Evolutionary conservation across 106 monocot genomes (phyloP).

Genomic region (Cymbidium sinense): DNA sequence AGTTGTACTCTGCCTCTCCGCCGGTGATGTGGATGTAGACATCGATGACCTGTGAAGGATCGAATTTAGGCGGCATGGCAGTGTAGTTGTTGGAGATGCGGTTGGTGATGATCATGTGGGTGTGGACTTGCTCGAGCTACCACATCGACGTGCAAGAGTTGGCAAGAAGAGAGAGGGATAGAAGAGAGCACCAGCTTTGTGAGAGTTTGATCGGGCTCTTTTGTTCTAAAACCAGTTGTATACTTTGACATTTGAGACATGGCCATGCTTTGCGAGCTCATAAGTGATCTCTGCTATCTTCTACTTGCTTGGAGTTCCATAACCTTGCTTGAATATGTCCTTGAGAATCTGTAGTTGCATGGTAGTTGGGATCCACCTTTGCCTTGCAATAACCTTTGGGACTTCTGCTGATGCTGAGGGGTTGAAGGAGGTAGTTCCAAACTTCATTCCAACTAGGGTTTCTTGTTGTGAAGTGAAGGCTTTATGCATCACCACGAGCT

Average conservation of each 20-base stretch:
- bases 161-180: constrained; percentile 62
- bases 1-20: too few relatives aligned
- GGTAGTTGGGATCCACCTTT: constrained; percentile 73
- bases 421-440: constrained; percentile 34
- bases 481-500: constrained; percentile 64
- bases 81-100: constrained; percentile 73
- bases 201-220: constrained; percentile 68
- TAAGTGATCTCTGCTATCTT: constrained; percentile 69
- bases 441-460: constrained; percentile 37
- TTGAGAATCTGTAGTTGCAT: constrained; percentile 75
- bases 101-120: constrained; percentile 65
- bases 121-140: constrained; percentile 57
- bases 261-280: constrained; percentile 55
- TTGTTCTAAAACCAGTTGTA: constrained; percentile 96
- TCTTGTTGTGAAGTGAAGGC: constrained; percentile 38
- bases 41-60: too few relatives aligned
- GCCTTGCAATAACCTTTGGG: constrained; percentile 48
- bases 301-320: constrained; percentile 65
- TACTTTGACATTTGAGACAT: constrained; percentile 75
- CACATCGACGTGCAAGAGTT: constrained; percentile 51
- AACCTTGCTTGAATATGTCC: constrained; percentile 54
- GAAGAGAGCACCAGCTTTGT: too few relatives aligned
- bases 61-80: constrained; percentile 52
- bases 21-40: too few relatives aligned
- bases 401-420: constrained; percentile 22